phyloP scores from a whole-genome alignment of 352 stramenopile genomes.

The Phytophthora meadii region DNA sequence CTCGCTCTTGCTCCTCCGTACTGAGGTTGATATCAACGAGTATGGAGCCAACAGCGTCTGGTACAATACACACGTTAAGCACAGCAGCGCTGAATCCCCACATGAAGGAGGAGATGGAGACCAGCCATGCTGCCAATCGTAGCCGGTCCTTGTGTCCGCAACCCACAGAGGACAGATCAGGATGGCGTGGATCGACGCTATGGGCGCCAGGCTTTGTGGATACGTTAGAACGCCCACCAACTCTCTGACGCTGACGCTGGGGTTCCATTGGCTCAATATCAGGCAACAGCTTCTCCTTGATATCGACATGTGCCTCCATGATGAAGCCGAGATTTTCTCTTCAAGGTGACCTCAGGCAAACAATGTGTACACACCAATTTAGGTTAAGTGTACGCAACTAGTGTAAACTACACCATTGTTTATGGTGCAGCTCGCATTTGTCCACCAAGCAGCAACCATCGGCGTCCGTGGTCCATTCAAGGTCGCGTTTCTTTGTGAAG shows the following conservation, averaged over 20 bases:
- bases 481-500: neutral
- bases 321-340: slow-evolving; percentile 3
- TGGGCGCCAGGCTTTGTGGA: neutral
- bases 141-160: slow-evolving; percentile 42
- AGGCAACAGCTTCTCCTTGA: slow-evolving; percentile 52
- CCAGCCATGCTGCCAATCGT: slow-evolving; percentile 59
- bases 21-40: slow-evolving; percentile 77
- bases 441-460: neutral
- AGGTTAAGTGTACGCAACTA: neutral
- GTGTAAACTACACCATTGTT: slow-evolving; percentile 3
- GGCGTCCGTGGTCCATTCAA: neutral
- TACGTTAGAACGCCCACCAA: slow-evolving; percentile 9
- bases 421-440: too few relatives aligned
- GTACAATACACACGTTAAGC: slow-evolving; percentile 84
- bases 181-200: neutral
- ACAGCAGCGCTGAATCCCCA: slow-evolving; percentile 77
- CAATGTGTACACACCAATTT: neutral
- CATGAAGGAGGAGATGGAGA: slow-evolving; percentile 82
- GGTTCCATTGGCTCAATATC: slow-evolving; percentile 17
- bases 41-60: slow-evolving; percentile 72
- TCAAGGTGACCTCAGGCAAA: slow-evolving; percentile 13
- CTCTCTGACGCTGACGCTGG: slow-evolving; percentile 28
- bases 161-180: slow-evolving; percentile 1
- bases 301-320: slow-evolving; percentile 40
- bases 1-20: slow-evolving; percentile 75